phyloP scores from a whole-genome alignment of 2,329 filamentous ascomycete genomes.

The Sporothrix inflata region DNA sequence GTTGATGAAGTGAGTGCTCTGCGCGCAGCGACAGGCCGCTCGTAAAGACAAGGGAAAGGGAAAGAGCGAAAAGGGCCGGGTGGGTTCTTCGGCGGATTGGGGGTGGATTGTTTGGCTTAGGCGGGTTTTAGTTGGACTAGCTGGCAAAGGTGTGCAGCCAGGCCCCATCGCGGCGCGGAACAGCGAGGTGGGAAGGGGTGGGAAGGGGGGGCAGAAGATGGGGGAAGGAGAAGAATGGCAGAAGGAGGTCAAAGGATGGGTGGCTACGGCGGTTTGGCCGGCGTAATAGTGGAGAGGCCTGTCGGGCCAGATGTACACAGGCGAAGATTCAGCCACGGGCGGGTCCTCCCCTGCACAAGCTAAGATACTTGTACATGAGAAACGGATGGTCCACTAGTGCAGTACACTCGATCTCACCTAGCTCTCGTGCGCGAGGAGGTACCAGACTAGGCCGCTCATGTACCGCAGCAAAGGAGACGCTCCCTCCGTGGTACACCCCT shows the following conservation, averaged over 20 bases:
- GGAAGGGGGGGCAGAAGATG: constrained; percentile 17
- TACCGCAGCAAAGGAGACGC: constrained; percentile 14
- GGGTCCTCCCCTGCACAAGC: constrained; percentile 20
- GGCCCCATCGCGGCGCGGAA: constrained; percentile 11
- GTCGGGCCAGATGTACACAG: constrained; percentile 32
- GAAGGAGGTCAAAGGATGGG: constrained; percentile 37
- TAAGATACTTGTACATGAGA: constrained; percentile 1
- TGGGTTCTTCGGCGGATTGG: constrained; percentile 21
- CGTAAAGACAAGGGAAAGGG: not conserved
- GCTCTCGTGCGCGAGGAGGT: not conserved
- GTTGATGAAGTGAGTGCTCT: not conserved
- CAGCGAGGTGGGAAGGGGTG: constrained; percentile 5
- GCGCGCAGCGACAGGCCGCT: not conserved
- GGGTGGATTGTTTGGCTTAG: constrained; percentile 14
- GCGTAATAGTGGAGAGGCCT: constrained; percentile 58
- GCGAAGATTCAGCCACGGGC: constrained; percentile 33
- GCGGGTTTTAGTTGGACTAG: constrained; percentile 20
- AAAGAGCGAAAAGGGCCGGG: constrained; percentile 14
- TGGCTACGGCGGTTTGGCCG: constrained; percentile 59
- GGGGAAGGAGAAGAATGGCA: constrained; percentile 15
- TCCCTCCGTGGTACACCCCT: constrained; percentile 23
- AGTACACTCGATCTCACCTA: not conserved
- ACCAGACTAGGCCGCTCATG: not conserved
- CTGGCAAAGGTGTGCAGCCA: not conserved
- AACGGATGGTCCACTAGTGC: not conserved